Conservation (phyloP, 306 rosid species). For the Malus sylvestris region DNA sequence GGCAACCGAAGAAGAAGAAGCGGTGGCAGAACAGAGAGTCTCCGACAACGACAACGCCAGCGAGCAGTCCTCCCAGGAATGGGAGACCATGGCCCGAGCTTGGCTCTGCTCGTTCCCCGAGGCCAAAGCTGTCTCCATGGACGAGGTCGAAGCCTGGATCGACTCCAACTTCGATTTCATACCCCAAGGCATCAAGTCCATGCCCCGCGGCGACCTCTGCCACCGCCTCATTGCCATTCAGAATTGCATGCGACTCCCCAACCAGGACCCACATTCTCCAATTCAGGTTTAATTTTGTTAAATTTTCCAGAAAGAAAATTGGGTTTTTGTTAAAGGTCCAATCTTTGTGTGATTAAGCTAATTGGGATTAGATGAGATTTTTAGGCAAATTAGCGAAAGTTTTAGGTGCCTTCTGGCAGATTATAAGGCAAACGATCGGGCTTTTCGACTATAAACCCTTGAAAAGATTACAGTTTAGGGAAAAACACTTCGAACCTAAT, state of each 20-base stretch:
- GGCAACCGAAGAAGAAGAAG: conserved; percentile 13
- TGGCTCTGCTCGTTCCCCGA: conserved; percentile 82
- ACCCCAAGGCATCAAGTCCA: conserved; percentile 67
- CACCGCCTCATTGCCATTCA: conserved; percentile 74
- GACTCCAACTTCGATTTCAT: conserved; percentile 63
- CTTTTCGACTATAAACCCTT: neutral
- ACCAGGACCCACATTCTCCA: conserved; percentile 25
- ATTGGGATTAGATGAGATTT: neutral
- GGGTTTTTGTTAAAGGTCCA: neutral
- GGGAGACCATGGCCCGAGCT: conserved; percentile 96
- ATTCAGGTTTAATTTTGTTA: neutral
- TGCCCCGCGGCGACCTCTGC: conserved; percentile 84
- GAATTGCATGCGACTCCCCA: conserved; percentile 63
- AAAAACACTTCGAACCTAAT: neutral
- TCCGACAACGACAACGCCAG: conserved; percentile 32
- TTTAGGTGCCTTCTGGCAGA: neutral
- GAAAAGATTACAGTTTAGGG: neutral
- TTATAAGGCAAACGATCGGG: neutral
- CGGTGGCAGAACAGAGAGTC: conserved; percentile 13
- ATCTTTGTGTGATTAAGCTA: neutral
- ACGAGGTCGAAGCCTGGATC: conserved; percentile 87
- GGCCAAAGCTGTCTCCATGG: conserved; percentile 67
- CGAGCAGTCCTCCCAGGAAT: conserved; percentile 63
- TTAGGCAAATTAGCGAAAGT: neutral
- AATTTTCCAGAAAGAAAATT: neutral